Percentiles rank a stretch among this genome's conserved stretches.
These are phyloP conservation scores for Phyllosticta citrichinensis DNA, from an alignment of 2,329 filamentous ascomycete genomes.

Conservation along the genomic window DNA sequence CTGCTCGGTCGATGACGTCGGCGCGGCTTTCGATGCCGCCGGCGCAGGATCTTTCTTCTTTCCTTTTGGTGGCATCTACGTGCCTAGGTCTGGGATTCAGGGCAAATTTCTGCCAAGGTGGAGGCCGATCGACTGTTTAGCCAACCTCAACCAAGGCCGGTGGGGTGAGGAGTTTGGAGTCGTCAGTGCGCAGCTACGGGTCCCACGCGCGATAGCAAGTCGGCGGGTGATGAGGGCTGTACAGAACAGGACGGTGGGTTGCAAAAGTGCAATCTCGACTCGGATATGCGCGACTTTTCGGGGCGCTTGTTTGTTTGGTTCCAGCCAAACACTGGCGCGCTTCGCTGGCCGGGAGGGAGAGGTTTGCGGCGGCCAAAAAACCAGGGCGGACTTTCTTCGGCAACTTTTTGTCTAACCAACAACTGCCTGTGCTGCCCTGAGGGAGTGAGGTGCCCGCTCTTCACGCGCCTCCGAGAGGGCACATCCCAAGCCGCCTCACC, in stretches of 20 bases:
- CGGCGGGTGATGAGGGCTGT: no score
- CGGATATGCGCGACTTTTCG: no score
- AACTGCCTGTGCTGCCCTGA: no score
- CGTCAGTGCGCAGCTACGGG: neutral
- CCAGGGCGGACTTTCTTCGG: neutral
- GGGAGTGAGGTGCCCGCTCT: neutral
- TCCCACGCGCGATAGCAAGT: neutral
- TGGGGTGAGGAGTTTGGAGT: neutral
- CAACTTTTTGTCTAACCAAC: neutral
- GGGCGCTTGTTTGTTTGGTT: neutral
- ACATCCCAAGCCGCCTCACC: neutral
- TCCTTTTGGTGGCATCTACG: conserved; percentile 23
- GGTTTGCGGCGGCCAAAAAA: no score
- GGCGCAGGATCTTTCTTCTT: conserved; percentile 15
- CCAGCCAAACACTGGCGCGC: neutral
- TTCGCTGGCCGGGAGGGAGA: neutral
- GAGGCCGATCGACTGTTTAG: neutral
- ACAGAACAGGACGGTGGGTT: no score
- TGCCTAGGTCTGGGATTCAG: neutral
- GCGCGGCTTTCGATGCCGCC: conserved; percentile 3
- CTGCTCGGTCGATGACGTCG: neutral
- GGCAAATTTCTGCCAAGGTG: neutral
- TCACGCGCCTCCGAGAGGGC: neutral
- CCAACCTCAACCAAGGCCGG: neutral
- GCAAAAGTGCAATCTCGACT: no score